Evolutionary conservation across 2,329 filamentous ascomycete genomes (phyloP).

Genomic region (Fusarium tricinctum): DNA sequence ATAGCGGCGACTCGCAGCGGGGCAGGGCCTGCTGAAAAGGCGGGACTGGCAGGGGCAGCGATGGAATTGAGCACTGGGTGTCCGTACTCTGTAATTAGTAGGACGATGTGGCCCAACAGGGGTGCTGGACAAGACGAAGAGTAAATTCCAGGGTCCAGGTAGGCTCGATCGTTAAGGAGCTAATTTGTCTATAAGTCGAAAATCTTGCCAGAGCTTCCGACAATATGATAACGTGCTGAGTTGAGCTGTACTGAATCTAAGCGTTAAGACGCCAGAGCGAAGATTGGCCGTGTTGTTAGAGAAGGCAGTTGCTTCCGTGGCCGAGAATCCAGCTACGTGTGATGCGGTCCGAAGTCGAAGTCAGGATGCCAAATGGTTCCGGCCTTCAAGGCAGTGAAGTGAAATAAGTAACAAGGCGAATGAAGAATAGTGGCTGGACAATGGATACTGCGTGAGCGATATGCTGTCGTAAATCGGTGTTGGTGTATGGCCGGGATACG

Average conservation of each 20-base stretch:
- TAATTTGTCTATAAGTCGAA: conserved; percentile 2
- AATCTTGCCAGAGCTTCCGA: neutral
- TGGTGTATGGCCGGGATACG: conserved; percentile 32
- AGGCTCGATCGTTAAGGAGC: conserved; percentile 24
- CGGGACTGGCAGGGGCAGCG: conserved; percentile 40
- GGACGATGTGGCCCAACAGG: conserved; percentile 38
- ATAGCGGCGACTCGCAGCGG: conserved; percentile 43
- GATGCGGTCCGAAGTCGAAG: conserved; percentile 4
- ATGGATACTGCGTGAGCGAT: conserved; percentile 47
- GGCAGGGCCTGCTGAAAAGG: conserved; percentile 43
- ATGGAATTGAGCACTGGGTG: conserved; percentile 24
- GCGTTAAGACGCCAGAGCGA: conserved; percentile 2
- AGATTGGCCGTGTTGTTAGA: conserved; percentile 2
- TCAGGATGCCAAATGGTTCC: conserved; percentile 1
- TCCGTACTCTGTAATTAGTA: conserved; percentile 2
- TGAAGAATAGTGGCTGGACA: conserved; percentile 20
- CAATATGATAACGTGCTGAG: conserved; percentile 3
- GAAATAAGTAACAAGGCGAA: conserved; percentile 4
- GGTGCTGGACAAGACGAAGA: conserved; percentile 21
- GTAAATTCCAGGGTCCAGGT: conserved; percentile 43
- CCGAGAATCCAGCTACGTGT: neutral
- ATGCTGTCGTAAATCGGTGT: conserved; percentile 44
- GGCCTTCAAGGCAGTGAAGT: neutral
- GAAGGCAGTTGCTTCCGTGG: conserved; percentile 7
- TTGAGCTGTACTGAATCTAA: conserved; percentile 8